phyloP scores from a whole-genome alignment of 1,284 basidiomycete species.

The Cutaneotrichosporon spelunceum region DNA sequence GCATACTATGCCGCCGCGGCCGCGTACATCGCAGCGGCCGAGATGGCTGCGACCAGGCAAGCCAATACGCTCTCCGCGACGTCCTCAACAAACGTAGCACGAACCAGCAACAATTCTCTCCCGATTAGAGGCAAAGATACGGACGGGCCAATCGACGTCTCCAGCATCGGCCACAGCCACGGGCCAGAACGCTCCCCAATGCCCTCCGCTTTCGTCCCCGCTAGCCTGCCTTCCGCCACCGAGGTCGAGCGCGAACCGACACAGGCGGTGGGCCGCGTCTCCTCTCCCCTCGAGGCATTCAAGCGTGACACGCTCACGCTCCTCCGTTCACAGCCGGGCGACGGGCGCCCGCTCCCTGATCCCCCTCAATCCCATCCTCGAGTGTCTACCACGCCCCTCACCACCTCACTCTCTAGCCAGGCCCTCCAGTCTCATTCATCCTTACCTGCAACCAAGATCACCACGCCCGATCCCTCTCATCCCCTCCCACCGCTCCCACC shows the following conservation, averaged over 20 bases:
- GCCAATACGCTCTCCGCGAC: neutral
- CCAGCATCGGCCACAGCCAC: neutral
- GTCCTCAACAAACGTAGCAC: no score
- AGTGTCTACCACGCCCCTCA: neutral
- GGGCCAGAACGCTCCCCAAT: neutral
- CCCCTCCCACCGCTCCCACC: neutral
- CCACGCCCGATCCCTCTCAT: neutral
- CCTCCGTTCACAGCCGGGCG: neutral
- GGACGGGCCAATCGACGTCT: neutral
- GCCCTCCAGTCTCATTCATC: neutral
- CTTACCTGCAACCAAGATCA: neutral
- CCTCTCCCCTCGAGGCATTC: neutral
- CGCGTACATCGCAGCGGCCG: conserved; percentile 6
- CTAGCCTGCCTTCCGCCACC: neutral
- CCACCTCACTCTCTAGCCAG: neutral
- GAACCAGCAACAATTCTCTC: neutral
- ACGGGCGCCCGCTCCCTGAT: neutral
- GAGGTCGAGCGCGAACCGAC: neutral
- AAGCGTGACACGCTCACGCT: neutral
- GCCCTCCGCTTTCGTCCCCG: neutral
- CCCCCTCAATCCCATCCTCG: neutral
- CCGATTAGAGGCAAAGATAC: neutral
- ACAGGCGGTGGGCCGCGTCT: neutral
- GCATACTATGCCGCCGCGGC: conserved; percentile 3
- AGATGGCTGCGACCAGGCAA: neutral